phyloP scores from a whole-genome alignment of 2,329 filamentous ascomycete species.

The Colletotrichum sp. region DNA sequence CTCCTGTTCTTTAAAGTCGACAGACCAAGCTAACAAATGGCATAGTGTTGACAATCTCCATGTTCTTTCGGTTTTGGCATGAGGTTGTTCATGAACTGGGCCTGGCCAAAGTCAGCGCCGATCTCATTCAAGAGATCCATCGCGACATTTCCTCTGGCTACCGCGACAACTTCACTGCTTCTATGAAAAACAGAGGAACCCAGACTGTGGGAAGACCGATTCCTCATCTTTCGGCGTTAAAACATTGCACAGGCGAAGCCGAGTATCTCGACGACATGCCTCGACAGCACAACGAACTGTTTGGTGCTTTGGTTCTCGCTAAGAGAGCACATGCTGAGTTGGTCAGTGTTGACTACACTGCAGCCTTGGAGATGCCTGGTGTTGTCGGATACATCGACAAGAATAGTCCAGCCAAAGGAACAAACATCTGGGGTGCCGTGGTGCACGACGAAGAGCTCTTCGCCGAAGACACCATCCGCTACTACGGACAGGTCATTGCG shows the following conservation, averaged over 20 bases:
- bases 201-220: background rate
- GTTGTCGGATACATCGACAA: background rate
- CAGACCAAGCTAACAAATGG: background rate
- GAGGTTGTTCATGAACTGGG: background rate
- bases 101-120: background rate
- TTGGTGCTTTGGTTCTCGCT: background rate
- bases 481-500: background rate
- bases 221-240: background rate
- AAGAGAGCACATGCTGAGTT: background rate
- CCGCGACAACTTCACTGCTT: background rate
- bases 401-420: background rate
- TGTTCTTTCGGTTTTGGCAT: background rate
- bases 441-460: background rate
- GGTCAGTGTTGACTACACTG: background rate
- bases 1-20: background rate
- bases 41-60: background rate
- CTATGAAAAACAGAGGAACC: background rate
- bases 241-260: background rate
- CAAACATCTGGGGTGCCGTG: background rate
- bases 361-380: background rate
- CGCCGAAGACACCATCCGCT: background rate
- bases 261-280: background rate
- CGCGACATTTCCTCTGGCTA: background rate
- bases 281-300: background rate
- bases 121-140: background rate